A percentile compares a stretch with the other conserved stretches of the same genome.
These are phyloP conservation scores for Trapa bicornis DNA, from an alignment of 345 rosid species.

Conservation along the genomic window DNA sequence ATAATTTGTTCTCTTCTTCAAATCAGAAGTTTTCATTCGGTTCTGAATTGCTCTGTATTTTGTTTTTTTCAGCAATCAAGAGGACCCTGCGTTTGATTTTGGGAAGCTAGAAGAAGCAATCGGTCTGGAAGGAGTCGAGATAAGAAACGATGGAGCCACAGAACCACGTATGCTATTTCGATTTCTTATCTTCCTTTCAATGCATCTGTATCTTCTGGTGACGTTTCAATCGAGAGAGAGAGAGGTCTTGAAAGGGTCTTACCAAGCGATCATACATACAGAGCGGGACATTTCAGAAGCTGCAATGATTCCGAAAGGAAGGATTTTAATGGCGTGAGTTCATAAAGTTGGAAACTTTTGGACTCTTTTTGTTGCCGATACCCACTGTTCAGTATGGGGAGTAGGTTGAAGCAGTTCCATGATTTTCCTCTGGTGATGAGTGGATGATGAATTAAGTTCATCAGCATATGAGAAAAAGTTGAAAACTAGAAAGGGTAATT, in stretches of 20 bases:
- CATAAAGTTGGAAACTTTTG: conserved; percentile 35
- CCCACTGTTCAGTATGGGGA: conserved; percentile 23
- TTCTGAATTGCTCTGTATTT: too few species aligned
- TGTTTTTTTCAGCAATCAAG: conserved; percentile 44
- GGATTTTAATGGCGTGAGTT: conserved; percentile 57
- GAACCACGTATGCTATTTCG: conserved; percentile 35
- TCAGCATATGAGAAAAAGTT: background rate
- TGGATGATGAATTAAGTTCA: background rate
- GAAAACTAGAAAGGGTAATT: background rate
- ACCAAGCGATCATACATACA: too few species aligned
- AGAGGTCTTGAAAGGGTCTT: conserved; percentile 37
- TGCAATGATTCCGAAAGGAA: conserved; percentile 42
- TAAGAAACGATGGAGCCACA: conserved; percentile 69
- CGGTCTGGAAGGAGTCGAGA: conserved; percentile 71
- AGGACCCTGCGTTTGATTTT: conserved; percentile 75
- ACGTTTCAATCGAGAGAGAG: conserved; percentile 29
- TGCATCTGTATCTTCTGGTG: conserved; percentile 22
- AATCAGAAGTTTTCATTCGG: background rate
- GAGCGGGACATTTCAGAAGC: conserved; percentile 19
- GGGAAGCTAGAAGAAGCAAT: conserved; percentile 99
- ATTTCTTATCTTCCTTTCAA: conserved; percentile 5
- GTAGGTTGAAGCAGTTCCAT: conserved; percentile 4
- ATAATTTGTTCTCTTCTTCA: background rate
- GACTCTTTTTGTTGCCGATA: background rate
- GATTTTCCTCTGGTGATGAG: conserved; percentile 1